phyloP scores from a whole-genome alignment of 352 stramenopile genomes.

The Pythium chondricola region DNA sequence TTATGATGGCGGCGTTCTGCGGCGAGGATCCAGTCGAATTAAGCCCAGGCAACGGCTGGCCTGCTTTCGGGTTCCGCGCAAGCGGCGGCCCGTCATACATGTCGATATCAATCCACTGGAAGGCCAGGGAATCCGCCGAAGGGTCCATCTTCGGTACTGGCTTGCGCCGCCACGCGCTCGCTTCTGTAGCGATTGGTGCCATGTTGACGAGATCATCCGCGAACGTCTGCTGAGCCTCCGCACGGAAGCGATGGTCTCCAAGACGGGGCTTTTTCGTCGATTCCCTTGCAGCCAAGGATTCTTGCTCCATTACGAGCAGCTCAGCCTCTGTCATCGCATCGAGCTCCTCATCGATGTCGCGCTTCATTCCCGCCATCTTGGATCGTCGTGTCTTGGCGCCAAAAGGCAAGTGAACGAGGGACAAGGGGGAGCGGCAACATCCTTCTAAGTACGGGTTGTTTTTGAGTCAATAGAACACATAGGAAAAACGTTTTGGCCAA shows the following conservation, averaged over 20 bases:
- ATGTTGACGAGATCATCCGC: conserved; percentile 53
- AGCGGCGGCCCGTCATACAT: conserved; percentile 93
- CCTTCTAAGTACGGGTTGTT: conserved; percentile 6
- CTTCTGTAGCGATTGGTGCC: conserved; percentile 52
- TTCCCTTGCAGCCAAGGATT: not conserved
- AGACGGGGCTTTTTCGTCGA: conserved; percentile 14
- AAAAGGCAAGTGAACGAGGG: no score
- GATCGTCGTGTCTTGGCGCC: conserved; percentile 1
- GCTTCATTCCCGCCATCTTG: conserved; percentile 22
- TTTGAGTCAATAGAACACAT: not conserved
- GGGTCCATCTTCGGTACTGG: conserved; percentile 33
- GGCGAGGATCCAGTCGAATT: conserved; percentile 90
- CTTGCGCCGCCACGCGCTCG: conserved; percentile 57
- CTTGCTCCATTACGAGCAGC: conserved; percentile 15
- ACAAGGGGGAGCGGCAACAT: no score
- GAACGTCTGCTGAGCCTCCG: conserved; percentile 28
- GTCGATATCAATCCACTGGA: conserved; percentile 99
- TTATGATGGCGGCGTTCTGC: conserved; percentile 89
- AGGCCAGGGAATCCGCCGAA: conserved; percentile 32
- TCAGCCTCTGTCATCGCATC: conserved; percentile 14
- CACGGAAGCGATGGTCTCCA: conserved; percentile 18
- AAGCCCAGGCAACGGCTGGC: conserved; percentile 41
- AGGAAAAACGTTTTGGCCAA: not conserved
- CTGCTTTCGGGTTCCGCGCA: conserved; percentile 77
- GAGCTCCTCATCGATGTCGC: conserved; percentile 10